Evolutionary conservation across 805 yeast genomes (phyloP), one percentile per base, ranked within the genome.

Genomic region (Clavispora vitiphila): DNA sequence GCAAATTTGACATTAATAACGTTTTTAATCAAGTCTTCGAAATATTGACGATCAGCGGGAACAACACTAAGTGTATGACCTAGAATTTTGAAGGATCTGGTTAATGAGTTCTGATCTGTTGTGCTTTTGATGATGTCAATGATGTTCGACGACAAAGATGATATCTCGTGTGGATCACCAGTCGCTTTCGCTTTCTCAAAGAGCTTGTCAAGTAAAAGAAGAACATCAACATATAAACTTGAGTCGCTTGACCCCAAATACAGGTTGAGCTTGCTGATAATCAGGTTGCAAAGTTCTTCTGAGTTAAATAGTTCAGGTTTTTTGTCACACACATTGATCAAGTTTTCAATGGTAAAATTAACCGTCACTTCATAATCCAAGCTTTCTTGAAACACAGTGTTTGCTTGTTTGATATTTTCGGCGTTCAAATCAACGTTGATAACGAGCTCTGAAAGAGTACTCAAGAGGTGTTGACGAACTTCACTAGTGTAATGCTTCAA

Each of bases 191-290:
- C 39, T 12, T 40, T 35, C 26, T 37, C 38, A 24, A 42, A 44
- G 19, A 47, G 41, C 10, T 42, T 37, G 26, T 40, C 45, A 23
- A 60, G 42, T 12, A 61, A 48, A 20, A 42, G 42, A 37, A 60
- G 55, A 4, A 65, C 51, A 6, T 42, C 36, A n/a, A 47, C 29
- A 37, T 55, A 56, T 21, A 61, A 47, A 4, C 59, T 34, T 9
- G 61, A 59, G 41, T 64, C 66, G 21, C 57, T 57, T 1, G 66
- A 61, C 5, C 51, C 42, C n/a, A 62, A 41, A 30, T 58, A 57
- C 0, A 44, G 29, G 19, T 45, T 40, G 12, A 61, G 44, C 38
- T 49, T 55, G 2, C 31, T 43, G 9, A 64, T 41, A n/a, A 61
- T 44, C 12, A 42, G 40, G 10, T 37, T 46, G 34, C 51, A 50